Conservation (phyloP, 139 green algal species). For the Zygnema cylindricum region DNA sequence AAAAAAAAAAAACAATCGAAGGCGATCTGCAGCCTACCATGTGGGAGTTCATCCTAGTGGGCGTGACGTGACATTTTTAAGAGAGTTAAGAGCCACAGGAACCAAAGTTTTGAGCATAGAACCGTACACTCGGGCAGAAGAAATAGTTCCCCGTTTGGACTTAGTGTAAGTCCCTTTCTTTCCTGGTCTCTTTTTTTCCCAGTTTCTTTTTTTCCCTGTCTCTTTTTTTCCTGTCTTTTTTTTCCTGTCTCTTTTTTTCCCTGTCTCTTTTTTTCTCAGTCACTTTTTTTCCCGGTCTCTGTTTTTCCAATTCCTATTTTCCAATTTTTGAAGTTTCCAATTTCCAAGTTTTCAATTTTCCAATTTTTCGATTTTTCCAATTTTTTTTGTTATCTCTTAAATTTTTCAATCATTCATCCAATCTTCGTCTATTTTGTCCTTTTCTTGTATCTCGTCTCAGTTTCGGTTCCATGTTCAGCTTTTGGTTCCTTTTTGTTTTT, state of each 20-base stretch:
- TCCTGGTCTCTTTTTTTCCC: conserved; percentile 16
- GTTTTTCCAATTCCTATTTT: background rate
- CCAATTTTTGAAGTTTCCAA: background rate
- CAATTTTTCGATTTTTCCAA: no score
- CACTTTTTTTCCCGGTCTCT: background rate
- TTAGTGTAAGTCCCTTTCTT: background rate
- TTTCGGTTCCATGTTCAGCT: no score
- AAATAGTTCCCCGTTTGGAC: conserved; percentile 14
- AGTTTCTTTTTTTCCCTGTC: no score
- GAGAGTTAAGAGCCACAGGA: background rate
- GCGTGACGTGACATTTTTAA: conserved; percentile 19
- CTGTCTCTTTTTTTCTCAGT: conserved; percentile 2
- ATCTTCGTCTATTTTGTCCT: no score
- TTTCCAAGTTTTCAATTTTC: no score
- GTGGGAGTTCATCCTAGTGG: conserved; percentile 39
- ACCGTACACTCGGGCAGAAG: conserved; percentile 12
- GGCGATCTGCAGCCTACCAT: conserved; percentile 22
- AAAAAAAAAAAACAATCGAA: no score
- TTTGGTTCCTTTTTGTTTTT: no score
- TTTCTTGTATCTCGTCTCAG: no score
- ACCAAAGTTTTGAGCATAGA: conserved; percentile 29
- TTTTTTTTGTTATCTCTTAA: no score
- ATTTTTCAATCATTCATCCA: no score
- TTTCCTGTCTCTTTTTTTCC: no score
- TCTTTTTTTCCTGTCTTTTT: no score